Evolutionary conservation across 2,329 filamentous ascomycete genomes (phyloP).

Genomic region (Paraconiothyrium sp.): DNA sequence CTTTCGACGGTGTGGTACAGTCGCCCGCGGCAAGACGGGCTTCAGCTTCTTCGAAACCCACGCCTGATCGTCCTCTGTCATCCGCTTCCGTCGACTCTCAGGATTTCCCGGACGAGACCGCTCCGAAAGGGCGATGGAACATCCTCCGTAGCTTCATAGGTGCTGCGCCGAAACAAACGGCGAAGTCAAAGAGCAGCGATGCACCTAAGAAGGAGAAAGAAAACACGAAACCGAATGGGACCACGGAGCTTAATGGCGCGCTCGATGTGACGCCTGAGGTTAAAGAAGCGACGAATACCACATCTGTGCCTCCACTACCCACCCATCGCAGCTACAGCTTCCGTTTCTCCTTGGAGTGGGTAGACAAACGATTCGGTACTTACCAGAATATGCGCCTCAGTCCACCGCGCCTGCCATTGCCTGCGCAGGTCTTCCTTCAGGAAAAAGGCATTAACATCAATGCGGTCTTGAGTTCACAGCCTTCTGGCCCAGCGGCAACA

Average conservation of each 20-base stretch:
- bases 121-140: conserved; percentile 68
- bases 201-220: conserved; percentile 33
- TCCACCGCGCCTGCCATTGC: conserved; percentile 73
- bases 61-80: conserved; percentile 43
- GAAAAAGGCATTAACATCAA: conserved; percentile 42
- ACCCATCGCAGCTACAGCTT: conserved; percentile 71
- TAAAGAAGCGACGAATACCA: conserved; percentile 22
- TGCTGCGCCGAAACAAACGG: conserved; percentile 53
- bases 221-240: conserved; percentile 30
- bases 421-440: conserved; percentile 73
- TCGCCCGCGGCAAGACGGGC: conserved; percentile 46
- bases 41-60: conserved; percentile 30
- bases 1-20: conserved; percentile 69
- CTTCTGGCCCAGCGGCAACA: conserved; percentile 48
- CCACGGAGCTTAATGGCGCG: conserved; percentile 19
- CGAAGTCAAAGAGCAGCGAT: conserved; percentile 52
- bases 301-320: conserved; percentile 57
- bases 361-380: conserved; percentile 64
- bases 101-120: conserved; percentile 47
- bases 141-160: conserved; percentile 71
- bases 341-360: conserved; percentile 77
- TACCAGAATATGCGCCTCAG: conserved; percentile 71
- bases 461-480: conserved; percentile 40
- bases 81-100: conserved; percentile 41
- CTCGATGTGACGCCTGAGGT: conserved; percentile 17